These are phyloP conservation scores for Citrus cavaleriei DNA, from an alignment of 345 rosid species.

Conservation along the genomic window DNA sequence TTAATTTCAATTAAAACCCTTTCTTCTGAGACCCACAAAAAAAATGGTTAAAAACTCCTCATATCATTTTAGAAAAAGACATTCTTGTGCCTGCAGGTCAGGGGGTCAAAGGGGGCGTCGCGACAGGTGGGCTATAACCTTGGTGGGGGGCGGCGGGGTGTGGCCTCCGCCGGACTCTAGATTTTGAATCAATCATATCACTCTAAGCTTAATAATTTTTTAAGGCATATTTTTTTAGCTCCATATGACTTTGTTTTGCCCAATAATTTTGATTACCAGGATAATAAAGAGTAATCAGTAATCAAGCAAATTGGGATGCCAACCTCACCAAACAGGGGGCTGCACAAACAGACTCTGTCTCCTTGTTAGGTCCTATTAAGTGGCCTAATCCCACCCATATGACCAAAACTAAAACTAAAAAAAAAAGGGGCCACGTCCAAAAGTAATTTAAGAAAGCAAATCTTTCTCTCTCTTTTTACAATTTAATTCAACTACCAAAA, in stretches of 20 bases:
- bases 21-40: too few species aligned
- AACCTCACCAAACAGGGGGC: constrained; percentile 44
- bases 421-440: background rate
- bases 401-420: background rate
- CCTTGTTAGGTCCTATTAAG: constrained; percentile 31
- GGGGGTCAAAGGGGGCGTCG: too few species aligned
- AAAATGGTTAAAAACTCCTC: too few species aligned
- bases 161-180: too few species aligned
- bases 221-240: background rate
- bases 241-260: background rate
- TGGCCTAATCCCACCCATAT: constrained; percentile 44
- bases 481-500: background rate
- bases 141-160: too few species aligned
- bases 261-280: background rate
- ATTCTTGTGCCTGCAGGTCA: too few species aligned
- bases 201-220: background rate
- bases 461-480: background rate
- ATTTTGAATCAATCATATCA: too few species aligned
- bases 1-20: too few species aligned
- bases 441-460: background rate
- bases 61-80: too few species aligned
- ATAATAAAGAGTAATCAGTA: background rate
- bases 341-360: background rate
- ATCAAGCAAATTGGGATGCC: constrained; percentile 39
- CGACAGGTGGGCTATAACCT: too few species aligned